Percentiles rank a stretch among this genome's conserved stretches.
phyloP scores from a whole-genome alignment of 2,329 filamentous ascomycete species.

The Rutstroemia sp. region DNA sequence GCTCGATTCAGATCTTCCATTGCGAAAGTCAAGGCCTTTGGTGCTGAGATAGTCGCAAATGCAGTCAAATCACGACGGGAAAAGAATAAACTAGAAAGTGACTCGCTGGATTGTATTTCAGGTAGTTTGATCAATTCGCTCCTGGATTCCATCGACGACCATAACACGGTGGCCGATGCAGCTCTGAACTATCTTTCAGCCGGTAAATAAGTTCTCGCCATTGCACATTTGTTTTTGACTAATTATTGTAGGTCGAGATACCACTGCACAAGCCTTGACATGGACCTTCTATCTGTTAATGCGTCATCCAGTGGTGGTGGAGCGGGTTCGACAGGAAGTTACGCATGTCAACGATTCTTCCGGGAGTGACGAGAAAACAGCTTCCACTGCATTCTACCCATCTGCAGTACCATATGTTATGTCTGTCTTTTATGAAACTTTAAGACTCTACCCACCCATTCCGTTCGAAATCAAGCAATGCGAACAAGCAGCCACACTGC shows the following conservation, averaged over 20 bases:
- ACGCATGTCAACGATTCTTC: slow-evolving; percentile 12
- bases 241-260: slow-evolving; percentile 44
- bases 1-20: slow-evolving; percentile 42
- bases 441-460: slow-evolving; percentile 56
- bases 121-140: slow-evolving; percentile 54
- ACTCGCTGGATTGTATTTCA: slow-evolving; percentile 33
- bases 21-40: slow-evolving; percentile 44
- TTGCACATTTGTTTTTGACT: neutral
- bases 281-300: slow-evolving; percentile 58
- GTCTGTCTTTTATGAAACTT: slow-evolving; percentile 53
- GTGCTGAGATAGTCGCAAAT: slow-evolving; percentile 47
- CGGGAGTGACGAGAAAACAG: neutral
- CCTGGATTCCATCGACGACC: slow-evolving; percentile 47
- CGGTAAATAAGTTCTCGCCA: slow-evolving; percentile 25
- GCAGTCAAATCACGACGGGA: slow-evolving; percentile 38
- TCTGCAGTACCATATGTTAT: slow-evolving; percentile 46
- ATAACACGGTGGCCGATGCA: slow-evolving; percentile 52
- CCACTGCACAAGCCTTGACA: slow-evolving; percentile 56
- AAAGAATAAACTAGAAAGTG: slow-evolving; percentile 14
- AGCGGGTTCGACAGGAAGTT: slow-evolving; percentile 39
- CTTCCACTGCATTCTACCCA: slow-evolving; percentile 20
- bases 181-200: slow-evolving; percentile 61
- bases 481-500: slow-evolving; percentile 43
- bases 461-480: slow-evolving; percentile 60
- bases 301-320: slow-evolving; percentile 36